These are phyloP conservation scores for Aspergillus hancockii DNA, from an alignment of 495 filamentous ascomycete genomes.

Conservation along the genomic window DNA sequence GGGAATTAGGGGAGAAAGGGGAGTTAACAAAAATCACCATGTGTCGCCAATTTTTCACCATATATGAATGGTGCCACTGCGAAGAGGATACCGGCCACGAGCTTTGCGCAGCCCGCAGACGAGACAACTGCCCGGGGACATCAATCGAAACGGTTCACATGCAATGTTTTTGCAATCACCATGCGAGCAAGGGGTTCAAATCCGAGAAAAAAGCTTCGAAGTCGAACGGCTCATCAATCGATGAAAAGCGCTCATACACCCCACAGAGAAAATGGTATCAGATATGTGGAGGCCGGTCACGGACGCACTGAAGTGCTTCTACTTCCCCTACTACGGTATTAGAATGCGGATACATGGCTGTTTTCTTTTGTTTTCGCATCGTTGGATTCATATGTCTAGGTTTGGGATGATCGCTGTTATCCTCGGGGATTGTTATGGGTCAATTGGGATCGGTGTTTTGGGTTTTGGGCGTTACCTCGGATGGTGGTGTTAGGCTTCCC, in stretches of 20 bases:
- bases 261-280: constrained; percentile 40
- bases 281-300: constrained; percentile 30
- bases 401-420: background rate
- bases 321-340: background rate
- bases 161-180: constrained; percentile 47
- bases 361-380: constrained; percentile 11
- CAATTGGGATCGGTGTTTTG: background rate
- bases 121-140: constrained; percentile 36
- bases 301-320: constrained; percentile 11
- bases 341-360: background rate
- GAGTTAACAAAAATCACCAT: constrained; percentile 26
- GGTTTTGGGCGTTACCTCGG: background rate
- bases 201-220: constrained; percentile 36
- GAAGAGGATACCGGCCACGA: constrained; percentile 41
- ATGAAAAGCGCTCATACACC: constrained; percentile 33
- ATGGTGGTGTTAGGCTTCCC: background rate
- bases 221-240: constrained; percentile 28
- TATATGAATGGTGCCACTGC: constrained; percentile 49
- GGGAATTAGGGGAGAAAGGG: constrained; percentile 6
- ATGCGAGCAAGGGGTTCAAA: constrained; percentile 42
- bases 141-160: constrained; percentile 44
- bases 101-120: constrained; percentile 30
- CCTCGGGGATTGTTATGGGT: background rate
- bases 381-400: background rate
- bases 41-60: constrained; percentile 46